phyloP scores from a whole-genome alignment of 2,329 filamentous ascomycete species.

The Scleromitrula shiraiana region DNA sequence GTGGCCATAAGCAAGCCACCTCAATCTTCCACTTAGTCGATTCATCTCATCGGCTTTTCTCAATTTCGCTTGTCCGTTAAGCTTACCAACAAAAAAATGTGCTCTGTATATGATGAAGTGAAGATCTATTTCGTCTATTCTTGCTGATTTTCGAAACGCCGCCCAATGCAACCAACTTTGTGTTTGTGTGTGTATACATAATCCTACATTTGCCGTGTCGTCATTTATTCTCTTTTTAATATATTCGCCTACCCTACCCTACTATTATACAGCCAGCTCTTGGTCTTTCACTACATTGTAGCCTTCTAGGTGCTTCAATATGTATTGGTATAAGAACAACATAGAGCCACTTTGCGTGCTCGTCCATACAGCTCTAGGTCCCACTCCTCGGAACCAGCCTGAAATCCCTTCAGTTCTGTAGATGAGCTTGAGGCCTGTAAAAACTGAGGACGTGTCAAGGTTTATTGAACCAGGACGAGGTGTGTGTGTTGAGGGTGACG shows the following conservation, averaged over 20 bases:
- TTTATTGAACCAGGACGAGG: constrained; percentile 69
- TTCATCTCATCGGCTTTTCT: too few species aligned
- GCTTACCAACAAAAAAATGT: too few species aligned
- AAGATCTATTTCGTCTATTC: constrained; percentile 11
- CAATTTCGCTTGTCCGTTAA: too few species aligned
- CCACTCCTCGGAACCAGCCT: constrained; percentile 92
- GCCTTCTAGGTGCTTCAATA: constrained; percentile 67
- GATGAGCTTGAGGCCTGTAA: constrained; percentile 76
- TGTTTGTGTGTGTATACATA: constrained; percentile 10
- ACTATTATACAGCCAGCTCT: constrained; percentile 21
- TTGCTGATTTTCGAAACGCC: constrained; percentile 2
- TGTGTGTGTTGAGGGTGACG: constrained; percentile 76
- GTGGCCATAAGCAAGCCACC: too few species aligned
- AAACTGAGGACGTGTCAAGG: constrained; percentile 82
- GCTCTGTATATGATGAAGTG: constrained; percentile 8
- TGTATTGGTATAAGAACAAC: constrained; percentile 87
- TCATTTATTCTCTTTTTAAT: neutral
- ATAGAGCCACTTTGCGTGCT: constrained; percentile 95
- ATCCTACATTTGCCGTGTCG: constrained; percentile 9
- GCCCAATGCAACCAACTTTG: constrained; percentile 4
- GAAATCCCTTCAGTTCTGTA: constrained; percentile 82
- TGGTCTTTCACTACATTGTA: constrained; percentile 22
- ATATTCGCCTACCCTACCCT: neutral
- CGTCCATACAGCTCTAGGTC: constrained; percentile 89
- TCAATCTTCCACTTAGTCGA: too few species aligned